Evolutionary conservation across 306 rosid genomes (phyloP), one percentile per base, ranked within the genome.

Genomic region (Alnus glutinosa): DNA sequence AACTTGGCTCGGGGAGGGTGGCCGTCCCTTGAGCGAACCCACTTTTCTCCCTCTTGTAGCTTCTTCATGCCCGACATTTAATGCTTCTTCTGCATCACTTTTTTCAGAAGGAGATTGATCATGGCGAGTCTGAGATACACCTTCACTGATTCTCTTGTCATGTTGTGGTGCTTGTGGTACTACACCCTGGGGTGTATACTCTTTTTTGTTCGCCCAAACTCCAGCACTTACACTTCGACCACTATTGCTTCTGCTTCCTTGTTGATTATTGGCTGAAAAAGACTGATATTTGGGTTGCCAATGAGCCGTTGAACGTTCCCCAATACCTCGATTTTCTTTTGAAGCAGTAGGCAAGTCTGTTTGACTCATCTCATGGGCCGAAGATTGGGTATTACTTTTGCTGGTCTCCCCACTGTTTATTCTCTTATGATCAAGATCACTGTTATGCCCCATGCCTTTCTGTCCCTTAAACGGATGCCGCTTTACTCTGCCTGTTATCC

Each of bases 251-350:
- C 79, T 77, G 74, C 78, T 82, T 67, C 90, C 91, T 30, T 73
- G 83, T 71, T 84, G 90, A 82, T 66, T 80, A 83, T 76, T 82
- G 19, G 89, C 83, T 58, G 89, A 77, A 77, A 36, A 46, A 30
- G 77, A 73, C 83, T 87, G 96, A 78, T 89, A 67, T 79, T 92
- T 94, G 49, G 98, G 98, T 81, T 90, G 97, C 98, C 98, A 92
- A 67, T 94, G 97, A 80, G 96, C 80, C 11, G 12, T 82, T 75
- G 83, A 34, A 9, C 80, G 90, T 28, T 92, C 98, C 23, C 86
- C 95, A 51, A 77, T 77, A 85, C 83, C 89, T 73, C 82, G 88
- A 78, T 77, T 88, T 80, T 94, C 98, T 81, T 89, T 90, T 5
- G 75, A 82, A 75, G 88, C 73, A 76, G 84, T 79, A 4, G 82